Percentiles rank a stretch among this genome's conserved stretches.
These are phyloP conservation scores for Podosphaera leucotricha DNA, from an alignment of 2,329 filamentous ascomycete species.

Conservation along the genomic window DNA sequence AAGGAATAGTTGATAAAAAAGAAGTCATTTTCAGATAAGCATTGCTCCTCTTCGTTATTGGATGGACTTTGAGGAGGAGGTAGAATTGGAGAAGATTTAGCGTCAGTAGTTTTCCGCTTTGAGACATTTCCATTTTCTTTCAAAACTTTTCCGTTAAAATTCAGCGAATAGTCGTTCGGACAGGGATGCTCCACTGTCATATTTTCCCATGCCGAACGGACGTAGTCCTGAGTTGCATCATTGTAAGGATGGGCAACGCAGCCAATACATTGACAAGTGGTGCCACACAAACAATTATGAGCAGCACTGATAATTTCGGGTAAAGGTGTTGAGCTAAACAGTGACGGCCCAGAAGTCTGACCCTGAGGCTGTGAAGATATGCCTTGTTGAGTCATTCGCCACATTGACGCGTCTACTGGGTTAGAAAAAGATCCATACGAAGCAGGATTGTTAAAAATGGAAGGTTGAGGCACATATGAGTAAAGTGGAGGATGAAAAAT, in stretches of 20 bases:
- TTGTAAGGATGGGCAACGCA: constrained; percentile 47
- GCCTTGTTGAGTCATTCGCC: constrained; percentile 21
- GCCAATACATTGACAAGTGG: constrained; percentile 41
- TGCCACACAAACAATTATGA: constrained; percentile 37
- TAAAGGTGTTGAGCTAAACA: constrained; percentile 17
- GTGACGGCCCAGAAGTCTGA: constrained; percentile 2
- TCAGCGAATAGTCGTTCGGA: constrained; percentile 6
- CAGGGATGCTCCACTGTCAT: constrained; percentile 8
- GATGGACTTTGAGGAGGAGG: constrained; percentile 13
- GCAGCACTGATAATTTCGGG: constrained; percentile 12
- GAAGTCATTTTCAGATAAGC: constrained; percentile 25
- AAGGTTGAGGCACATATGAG: constrained; percentile 18
- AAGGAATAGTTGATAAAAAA: constrained; percentile 34
- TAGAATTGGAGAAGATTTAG: constrained; percentile 9
- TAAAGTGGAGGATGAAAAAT: constrained; percentile 7
- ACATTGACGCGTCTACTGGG: constrained; percentile 29
- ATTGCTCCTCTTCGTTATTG: constrained; percentile 23
- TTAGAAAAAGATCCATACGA: constrained; percentile 31
- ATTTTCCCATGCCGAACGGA: constrained; percentile 22
- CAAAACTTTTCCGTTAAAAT: constrained; percentile 2
- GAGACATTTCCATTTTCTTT: constrained; percentile 4
- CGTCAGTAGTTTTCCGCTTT: constrained; percentile 3
- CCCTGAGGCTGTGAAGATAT: constrained; percentile 4
- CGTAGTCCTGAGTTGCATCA: constrained; percentile 30
- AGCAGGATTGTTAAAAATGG: constrained; percentile 28